Conservation (phyloP, 1,284 basidiomycete genomes). For the Puccinia polysora region DNA sequence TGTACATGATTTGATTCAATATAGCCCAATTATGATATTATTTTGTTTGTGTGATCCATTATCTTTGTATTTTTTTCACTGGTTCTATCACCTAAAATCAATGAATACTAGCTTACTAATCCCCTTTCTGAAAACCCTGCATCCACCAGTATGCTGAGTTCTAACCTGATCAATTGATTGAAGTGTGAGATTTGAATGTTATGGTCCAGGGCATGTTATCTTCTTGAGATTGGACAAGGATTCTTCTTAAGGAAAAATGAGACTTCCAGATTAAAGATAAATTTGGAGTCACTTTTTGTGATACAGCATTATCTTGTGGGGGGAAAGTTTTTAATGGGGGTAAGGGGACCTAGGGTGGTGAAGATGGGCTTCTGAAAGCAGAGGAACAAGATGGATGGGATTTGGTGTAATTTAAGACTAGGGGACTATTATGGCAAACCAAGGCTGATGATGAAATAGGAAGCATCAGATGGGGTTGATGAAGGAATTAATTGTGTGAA, state of each 20-base stretch:
- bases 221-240: not conserved
- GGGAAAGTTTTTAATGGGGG: not conserved
- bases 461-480: not conserved
- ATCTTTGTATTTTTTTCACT: too few species aligned
- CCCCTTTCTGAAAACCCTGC: too few species aligned
- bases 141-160: too few species aligned
- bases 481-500: not conserved
- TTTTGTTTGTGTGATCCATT: too few species aligned
- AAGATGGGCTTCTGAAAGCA: not conserved
- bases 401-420: too few species aligned
- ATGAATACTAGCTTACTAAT: too few species aligned
- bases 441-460: too few species aligned
- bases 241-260: not conserved
- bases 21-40: too few species aligned
- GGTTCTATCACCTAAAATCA: too few species aligned
- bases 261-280: not conserved
- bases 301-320: not conserved
- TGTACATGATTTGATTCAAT: too few species aligned
- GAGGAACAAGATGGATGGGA: not conserved
- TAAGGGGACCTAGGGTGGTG: constrained; percentile 24
- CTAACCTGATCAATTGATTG: not conserved
- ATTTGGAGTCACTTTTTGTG: not conserved
- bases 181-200: not conserved
- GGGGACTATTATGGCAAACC: too few species aligned
- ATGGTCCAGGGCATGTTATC: not conserved